These are phyloP conservation scores for Tolypocladium sp. DNA, from an alignment of 2,329 filamentous ascomycete genomes.

Conservation along the genomic window DNA sequence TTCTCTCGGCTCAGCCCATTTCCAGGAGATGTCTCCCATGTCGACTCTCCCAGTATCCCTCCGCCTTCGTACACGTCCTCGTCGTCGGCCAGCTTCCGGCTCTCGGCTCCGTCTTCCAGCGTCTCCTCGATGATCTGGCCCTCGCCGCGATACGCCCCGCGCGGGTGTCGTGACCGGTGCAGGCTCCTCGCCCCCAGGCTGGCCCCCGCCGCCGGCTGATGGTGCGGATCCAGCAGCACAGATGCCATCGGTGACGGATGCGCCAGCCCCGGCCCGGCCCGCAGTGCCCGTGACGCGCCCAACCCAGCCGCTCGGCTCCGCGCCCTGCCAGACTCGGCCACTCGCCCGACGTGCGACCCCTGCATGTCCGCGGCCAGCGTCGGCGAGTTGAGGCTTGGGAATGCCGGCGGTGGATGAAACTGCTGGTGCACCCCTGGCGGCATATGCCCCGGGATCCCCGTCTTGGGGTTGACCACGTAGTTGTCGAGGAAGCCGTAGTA, in stretches of 20 bases:
- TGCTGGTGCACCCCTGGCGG: slow-evolving; percentile 41
- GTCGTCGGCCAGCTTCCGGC: slow-evolving; percentile 40
- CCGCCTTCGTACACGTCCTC: slow-evolving; percentile 41
- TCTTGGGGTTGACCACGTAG: slow-evolving; percentile 69
- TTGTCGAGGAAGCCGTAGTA: slow-evolving; percentile 94
- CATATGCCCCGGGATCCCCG: slow-evolving; percentile 52
- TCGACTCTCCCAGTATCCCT: slow-evolving; percentile 46
- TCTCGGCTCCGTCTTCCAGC: slow-evolving; percentile 33
- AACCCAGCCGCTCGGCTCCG: slow-evolving; percentile 29
- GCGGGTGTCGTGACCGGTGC: slow-evolving; percentile 35
- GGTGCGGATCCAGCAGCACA: slow-evolving; percentile 64
- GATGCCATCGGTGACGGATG: slow-evolving; percentile 60
- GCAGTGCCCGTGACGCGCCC: slow-evolving; percentile 4
- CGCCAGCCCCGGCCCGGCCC: slow-evolving; percentile 29
- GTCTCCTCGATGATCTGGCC: slow-evolving; percentile 48
- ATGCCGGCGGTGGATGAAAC: slow-evolving; percentile 68
- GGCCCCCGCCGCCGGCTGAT: slow-evolving; percentile 50
- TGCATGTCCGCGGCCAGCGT: slow-evolving; percentile 48
- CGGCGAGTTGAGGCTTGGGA: slow-evolving; percentile 61
- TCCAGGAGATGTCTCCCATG: slow-evolving; percentile 48
- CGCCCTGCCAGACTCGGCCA: slow-evolving; percentile 33
- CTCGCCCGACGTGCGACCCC: slow-evolving; percentile 31
- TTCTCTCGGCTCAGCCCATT: slow-evolving; percentile 42
- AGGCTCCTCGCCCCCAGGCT: slow-evolving; percentile 34
- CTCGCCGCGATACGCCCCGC: slow-evolving; percentile 36